Evolutionary conservation across 2,329 filamentous ascomycete genomes (phyloP), one percentile per base, ranked within the genome.

Genomic region (Pseudofabraea citricarpa): DNA sequence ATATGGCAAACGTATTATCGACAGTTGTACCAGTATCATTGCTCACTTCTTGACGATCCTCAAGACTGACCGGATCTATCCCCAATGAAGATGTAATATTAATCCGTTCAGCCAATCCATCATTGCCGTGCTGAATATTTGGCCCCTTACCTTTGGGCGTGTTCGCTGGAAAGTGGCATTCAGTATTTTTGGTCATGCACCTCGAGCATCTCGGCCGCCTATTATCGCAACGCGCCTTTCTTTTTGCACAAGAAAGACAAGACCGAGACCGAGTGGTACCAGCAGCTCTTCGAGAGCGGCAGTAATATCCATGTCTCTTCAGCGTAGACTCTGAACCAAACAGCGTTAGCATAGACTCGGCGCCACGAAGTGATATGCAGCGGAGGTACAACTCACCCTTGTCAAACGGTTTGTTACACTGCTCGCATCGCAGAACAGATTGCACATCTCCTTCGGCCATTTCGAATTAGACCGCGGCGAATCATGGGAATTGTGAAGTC

Each of bases 241-340:
- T 49, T 53, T 46, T 61, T 3, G 58, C 63, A 52, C 67, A 70
- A 26, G 57, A 51, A 15, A 62, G 41, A 52, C 67, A 70, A 36
- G 67, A 67, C 26, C 64, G 56, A 47, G 56, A 26, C 10, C 62
- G 56, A 36, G 37, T 44, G 16, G 47, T 47, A 35, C 15, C 47
- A 32, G 54, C 52, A 38, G 23, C 42, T 50, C 50, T 61, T 48
- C 64, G 56, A 53, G 66, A 66, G 16, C 67, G 65, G 50, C 67
- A 71, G 32, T 70, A 70, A 48, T 70, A 71, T 35, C 63, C 62
- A 58, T 71, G 67, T 55, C 68, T 64, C 51, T 68, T 70, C 45
- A 69, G 47, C 8, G 67, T 66, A 7, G 67, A 61, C 36, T 59
- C 67, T 70, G 44, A 29, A 48, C 44, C n/a, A 36, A 20, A 43